Evolutionary conservation across 306 rosid genomes (phyloP), one percentile per base, ranked within the genome.

Genomic region (Gastrolobium villosum): DNA sequence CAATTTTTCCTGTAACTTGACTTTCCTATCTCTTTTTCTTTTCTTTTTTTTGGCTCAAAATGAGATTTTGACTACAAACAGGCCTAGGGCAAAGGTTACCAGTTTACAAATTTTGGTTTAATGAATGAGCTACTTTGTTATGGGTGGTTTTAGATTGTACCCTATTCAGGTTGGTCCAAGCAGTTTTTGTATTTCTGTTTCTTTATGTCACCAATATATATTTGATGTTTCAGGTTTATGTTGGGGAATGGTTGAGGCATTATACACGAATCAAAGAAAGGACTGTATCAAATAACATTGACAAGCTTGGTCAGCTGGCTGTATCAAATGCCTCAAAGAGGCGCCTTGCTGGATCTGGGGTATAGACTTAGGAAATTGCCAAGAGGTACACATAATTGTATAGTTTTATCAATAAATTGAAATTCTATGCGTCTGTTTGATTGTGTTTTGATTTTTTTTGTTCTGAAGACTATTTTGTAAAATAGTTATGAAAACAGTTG

Each of bases 241-340:
- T 76, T 61, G 98, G 97, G 67, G 93, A 78, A 67, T 94, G 97
- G 98, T 82, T 94, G 82, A 80, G 93, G 46, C 94, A 90, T 70
- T 91, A 90, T 59, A 65, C 84, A 75, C 88, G 96, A 20, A 74
- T 81, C 4, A 79, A 84, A 55, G 90, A 88, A 78, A 75, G 97
- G 50, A 65, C 81, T 26, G 79, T 52, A 32, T 62, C 89, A 20
- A 59, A 45, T 8, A 86, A 83, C 60, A 87, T 86, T 5, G 97
- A 93, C 78, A 87, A 79, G 83, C 96, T 91, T 11, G 87, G 89
- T 55, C 92, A 82, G 78, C 90, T 94, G 79, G 80, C 96, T 6
- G 70, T 91, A 78, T 94, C 98, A 5, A 94, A 94, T 69, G 96
- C 97, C 68, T 87, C 98, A 0, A 86, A 82, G 81, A 89, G 98